Base-by-base conservation (phyloP, 352 stramenopile species). In the Blastocystis sp. region DNA sequence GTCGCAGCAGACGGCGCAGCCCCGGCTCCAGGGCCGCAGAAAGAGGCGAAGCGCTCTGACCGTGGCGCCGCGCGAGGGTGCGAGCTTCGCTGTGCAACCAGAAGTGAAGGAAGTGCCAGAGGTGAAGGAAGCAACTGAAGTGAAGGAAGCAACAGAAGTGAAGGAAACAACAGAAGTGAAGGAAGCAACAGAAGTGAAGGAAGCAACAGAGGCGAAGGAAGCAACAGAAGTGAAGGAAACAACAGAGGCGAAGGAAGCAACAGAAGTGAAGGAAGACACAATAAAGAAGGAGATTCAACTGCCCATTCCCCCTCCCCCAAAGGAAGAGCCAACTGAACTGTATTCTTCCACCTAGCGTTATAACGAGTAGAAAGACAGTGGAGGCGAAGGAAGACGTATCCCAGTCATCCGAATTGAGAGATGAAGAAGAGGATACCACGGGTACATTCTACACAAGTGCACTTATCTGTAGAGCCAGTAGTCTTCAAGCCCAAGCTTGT, bases 241-340 rank as follows among this genome's bases (percentile, higher is more conserved):
- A 74, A 34, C 23, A 41, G n/a, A n/a, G n/a, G 21, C 64, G 34
- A 45, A 74, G 19, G 21, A 74, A 74, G 21, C 64, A 34, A 74
- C 23, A 74, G 2, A 74, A 1, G 19, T 74, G 64, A 74, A 74
- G 64, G 34, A 1, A 45, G 0, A 3, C 23, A 74, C 23, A 74
- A 74, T 3, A n/a, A 62, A 23, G 23, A 62, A 2, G 17, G 34
- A 74, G 34, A 40, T 34, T 48, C 17, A 74, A 74, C 17, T 34
- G 34, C 23, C 64, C 34, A 74, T 34, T 17, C 10, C 38, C 62
- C n/a, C 11, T 28, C 11, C n/a, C 62, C 10, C n/a, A 0, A 28
- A 43, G 62, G 14, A 14, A 11, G 11, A 70, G 11, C 23, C 11
- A 70, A 1, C 11, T 1, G 14, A 28, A 11, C 11, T 1, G 11